phyloP scores from a whole-genome alignment of 352 stramenopile species.

The Elongisporangium undulatum region DNA sequence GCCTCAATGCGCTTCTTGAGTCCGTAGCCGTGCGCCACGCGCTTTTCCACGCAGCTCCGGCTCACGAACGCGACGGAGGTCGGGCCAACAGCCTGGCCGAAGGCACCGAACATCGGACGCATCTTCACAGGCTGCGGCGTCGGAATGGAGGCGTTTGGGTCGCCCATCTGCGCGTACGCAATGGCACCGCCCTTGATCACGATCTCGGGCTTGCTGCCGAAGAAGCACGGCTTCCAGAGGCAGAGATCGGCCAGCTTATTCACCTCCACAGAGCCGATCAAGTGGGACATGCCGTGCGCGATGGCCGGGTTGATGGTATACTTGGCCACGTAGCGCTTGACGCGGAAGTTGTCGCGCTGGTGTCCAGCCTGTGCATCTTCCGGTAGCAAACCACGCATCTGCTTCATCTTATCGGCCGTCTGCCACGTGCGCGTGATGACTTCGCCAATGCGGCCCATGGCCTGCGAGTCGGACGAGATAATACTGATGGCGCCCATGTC shows the following conservation, averaged over 20 bases:
- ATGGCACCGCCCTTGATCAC: slow-evolving; percentile 95
- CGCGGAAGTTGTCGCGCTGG: slow-evolving; percentile 92
- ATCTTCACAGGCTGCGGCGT: slow-evolving; percentile 96
- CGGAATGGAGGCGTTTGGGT: slow-evolving; percentile 96
- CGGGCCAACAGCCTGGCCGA: slow-evolving; percentile 46
- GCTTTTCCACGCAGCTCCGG: slow-evolving; percentile 65
- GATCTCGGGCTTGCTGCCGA: slow-evolving; percentile 95
- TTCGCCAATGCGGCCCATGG: slow-evolving; percentile 96
- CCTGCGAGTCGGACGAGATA: slow-evolving; percentile 95
- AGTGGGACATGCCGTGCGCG: slow-evolving; percentile 94
- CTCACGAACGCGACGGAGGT: slow-evolving; percentile 91
- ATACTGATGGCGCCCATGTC: slow-evolving; percentile 97
- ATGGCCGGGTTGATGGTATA: slow-evolving; percentile 98
- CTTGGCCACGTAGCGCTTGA: slow-evolving; percentile 95
- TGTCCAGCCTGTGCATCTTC: slow-evolving; percentile 69
- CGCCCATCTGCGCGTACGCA: slow-evolving; percentile 95
- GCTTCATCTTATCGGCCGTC: slow-evolving; percentile 98
- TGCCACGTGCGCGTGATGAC: slow-evolving; percentile 97
- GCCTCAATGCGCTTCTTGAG: slow-evolving; percentile 86
- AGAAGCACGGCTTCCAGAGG: slow-evolving; percentile 94
- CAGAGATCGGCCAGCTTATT: slow-evolving; percentile 94
- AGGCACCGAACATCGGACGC: slow-evolving; percentile 92
- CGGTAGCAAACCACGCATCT: slow-evolving; percentile 81
- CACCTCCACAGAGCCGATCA: slow-evolving; percentile 93
- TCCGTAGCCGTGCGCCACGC: slow-evolving; percentile 65